These are phyloP conservation scores for Penicillium sp. DNA, from an alignment of 2,329 filamentous ascomycete genomes.

Conservation along the genomic window DNA sequence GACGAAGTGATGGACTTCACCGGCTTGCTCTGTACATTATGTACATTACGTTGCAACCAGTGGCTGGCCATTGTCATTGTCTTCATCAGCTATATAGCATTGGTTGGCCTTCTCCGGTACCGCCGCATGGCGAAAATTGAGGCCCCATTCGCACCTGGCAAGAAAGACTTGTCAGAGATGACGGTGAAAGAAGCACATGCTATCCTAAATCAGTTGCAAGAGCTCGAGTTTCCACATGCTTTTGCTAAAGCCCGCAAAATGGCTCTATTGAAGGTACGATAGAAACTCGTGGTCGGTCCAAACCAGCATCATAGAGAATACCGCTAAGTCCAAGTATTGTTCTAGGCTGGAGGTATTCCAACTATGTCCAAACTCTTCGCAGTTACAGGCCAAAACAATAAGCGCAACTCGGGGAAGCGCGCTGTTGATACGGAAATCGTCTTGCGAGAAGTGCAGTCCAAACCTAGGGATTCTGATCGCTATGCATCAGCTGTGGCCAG, in stretches of 20 bases:
- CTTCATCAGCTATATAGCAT: background rate
- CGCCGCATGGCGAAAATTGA: background rate
- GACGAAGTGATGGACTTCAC: background rate
- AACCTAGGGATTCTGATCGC: constrained; percentile 32
- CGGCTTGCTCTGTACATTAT: background rate
- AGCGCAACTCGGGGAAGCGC: constrained; percentile 40
- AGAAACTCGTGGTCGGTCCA: background rate
- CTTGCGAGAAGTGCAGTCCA: constrained; percentile 35
- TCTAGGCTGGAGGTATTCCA: constrained; percentile 43
- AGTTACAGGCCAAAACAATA: constrained; percentile 40
- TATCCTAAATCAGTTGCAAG: constrained; percentile 23
- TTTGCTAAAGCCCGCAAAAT: constrained; percentile 22
- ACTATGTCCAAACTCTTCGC: constrained; percentile 42
- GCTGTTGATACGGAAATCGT: constrained; percentile 43
- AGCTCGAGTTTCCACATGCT: constrained; percentile 28
- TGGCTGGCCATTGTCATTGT: background rate
- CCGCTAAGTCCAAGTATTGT: background rate
- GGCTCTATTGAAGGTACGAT: constrained; percentile 22
- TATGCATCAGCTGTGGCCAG: constrained; percentile 44
- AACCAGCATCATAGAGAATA: background rate
- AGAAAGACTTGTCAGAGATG: constrained; percentile 23
- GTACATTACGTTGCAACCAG: background rate
- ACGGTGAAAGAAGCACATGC: constrained; percentile 24
- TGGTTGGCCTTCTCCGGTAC: background rate
- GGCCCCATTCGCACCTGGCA: background rate